These are phyloP conservation scores for Leccinum laetum DNA, from an alignment of 1,284 basidiomycete species.

Conservation along the genomic window DNA sequence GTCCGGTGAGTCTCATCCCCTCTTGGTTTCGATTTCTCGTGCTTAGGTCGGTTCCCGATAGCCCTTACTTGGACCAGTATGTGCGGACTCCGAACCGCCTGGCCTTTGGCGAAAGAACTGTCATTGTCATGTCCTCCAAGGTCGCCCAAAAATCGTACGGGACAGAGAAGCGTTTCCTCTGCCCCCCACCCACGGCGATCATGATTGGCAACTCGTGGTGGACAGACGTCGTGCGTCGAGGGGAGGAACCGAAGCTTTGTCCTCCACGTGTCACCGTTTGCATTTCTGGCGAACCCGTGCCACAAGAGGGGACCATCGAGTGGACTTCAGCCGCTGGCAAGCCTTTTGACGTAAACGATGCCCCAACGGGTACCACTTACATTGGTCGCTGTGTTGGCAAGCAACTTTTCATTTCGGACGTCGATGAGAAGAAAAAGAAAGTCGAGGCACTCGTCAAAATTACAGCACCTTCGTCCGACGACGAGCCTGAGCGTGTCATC, in stretches of 20 bases:
- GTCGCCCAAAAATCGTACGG: constrained; percentile 98
- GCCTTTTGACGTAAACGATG: constrained; percentile 79
- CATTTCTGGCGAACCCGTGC: constrained; percentile 87
- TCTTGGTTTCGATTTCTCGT: constrained; percentile 8
- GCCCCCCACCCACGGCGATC: constrained; percentile 93
- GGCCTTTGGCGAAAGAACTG: constrained; percentile 88
- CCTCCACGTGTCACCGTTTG: constrained; percentile 87
- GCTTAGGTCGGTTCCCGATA: constrained; percentile 31
- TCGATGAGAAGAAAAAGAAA: constrained; percentile 90
- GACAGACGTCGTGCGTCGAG: constrained; percentile 70
- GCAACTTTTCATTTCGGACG: constrained; percentile 88
- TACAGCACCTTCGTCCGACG: constrained; percentile 76
- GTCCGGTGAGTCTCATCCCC: constrained; percentile 55
- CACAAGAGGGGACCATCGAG: constrained; percentile 81
- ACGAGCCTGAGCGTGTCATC: constrained; percentile 79
- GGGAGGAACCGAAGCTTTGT: constrained; percentile 71
- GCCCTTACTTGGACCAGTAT: constrained; percentile 83
- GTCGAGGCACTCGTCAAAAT: constrained; percentile 91
- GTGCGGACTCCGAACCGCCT: constrained; percentile 84
- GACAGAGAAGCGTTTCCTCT: constrained; percentile 96
- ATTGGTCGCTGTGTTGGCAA: constrained; percentile 89
- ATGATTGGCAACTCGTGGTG: constrained; percentile 97
- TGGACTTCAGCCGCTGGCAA: constrained; percentile 85
- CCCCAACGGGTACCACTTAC: constrained; percentile 77
- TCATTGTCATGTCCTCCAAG: constrained; percentile 95